phyloP scores from a whole-genome alignment of 2,329 filamentous ascomycete genomes.

The Penicillium sp. region DNA sequence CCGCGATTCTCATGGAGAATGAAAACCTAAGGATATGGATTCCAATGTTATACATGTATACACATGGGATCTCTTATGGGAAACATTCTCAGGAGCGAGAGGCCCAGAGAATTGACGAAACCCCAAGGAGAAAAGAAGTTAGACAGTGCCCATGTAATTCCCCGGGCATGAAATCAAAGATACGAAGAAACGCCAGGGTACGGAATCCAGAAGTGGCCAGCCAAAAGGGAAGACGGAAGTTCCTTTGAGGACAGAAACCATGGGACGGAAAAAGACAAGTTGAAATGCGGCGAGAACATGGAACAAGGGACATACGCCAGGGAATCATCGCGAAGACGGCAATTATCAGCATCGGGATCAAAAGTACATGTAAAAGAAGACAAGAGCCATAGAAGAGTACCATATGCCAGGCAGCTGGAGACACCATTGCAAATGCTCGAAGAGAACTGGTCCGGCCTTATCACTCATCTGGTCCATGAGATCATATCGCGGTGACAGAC shows the following conservation, averaged over 20 bases:
- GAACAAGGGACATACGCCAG: constrained; percentile 16
- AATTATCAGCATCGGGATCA: constrained; percentile 19
- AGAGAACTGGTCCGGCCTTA: constrained; percentile 27
- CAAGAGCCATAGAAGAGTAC: constrained; percentile 29
- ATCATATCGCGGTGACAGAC: constrained; percentile 25
- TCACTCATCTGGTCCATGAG: constrained; percentile 34
- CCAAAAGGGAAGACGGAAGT: no score
- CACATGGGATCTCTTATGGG: background rate
- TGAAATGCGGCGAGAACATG: constrained; percentile 11
- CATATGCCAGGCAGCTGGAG: constrained; percentile 29
- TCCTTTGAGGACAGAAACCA: background rate
- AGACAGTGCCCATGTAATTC: no score
- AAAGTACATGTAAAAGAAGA: constrained; percentile 19
- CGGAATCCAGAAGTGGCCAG: background rate
- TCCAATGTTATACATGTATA: constrained; percentile 20
- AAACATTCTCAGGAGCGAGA: constrained; percentile 1
- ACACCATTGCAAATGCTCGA: constrained; percentile 37
- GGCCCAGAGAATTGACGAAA: no score
- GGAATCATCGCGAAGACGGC: constrained; percentile 20
- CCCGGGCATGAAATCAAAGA: no score
- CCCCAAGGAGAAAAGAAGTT: no score
- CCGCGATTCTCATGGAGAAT: background rate
- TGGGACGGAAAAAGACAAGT: constrained; percentile 1
- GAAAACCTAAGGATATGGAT: constrained; percentile 8
- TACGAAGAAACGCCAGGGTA: constrained; percentile 3